These are phyloP conservation scores for Rhododendron griersonianum DNA, from an alignment of 148 eudicot genomes.

Conservation along the genomic window DNA sequence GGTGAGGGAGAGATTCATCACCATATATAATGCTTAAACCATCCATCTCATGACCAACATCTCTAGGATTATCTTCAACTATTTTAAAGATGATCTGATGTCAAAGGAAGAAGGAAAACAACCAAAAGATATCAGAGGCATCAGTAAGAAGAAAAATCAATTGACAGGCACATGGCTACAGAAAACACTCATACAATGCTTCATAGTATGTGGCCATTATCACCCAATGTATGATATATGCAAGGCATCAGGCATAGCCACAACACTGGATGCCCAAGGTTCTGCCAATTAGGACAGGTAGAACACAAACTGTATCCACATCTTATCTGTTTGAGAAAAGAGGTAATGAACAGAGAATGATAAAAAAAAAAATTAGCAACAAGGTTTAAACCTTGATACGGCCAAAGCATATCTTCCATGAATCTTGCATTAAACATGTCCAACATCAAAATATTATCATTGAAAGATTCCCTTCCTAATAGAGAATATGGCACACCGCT, in stretches of 20 bases:
- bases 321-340: neutral
- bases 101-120: constrained; percentile 13
- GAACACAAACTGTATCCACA: neutral
- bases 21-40: constrained; percentile 65
- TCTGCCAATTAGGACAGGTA: neutral
- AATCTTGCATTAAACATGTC: neutral
- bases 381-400: neutral
- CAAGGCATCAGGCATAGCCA: neutral
- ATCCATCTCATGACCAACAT: constrained; percentile 85
- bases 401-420: neutral
- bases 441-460: neutral
- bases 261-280: constrained; percentile 1
- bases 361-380: neutral
- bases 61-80: constrained; percentile 93
- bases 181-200: neutral
- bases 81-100: constrained; percentile 86
- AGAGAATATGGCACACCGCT: neutral
- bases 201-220: neutral
- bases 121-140: neutral
- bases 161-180: neutral
- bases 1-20: constrained; percentile 88
- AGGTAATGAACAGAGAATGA: neutral
- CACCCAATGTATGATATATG: neutral
- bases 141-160: neutral
- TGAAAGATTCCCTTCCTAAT: neutral